Base-by-base conservation (phyloP, 2,329 filamentous ascomycete genomes). In the Fusarium dlaminii region DNA sequence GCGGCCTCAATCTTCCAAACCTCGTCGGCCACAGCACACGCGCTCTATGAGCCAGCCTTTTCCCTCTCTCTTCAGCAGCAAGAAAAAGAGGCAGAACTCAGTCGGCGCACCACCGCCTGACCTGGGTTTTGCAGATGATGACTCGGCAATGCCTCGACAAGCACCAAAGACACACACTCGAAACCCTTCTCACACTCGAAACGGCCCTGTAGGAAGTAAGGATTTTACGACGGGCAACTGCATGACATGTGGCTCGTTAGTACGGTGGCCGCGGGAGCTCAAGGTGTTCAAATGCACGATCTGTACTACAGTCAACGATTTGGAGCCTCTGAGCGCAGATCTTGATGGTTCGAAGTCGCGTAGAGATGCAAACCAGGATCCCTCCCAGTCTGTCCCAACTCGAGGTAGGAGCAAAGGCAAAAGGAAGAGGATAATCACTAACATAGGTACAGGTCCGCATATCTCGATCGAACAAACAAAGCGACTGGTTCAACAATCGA, bases 231-330 rank as follows among this genome's bases (percentile, higher is more conserved):
- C 90, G 37, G 93, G 94, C 29, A 91, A 90, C 76, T 98, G 95
- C 81, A 95, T 96, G 89, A 95, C 94, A 39, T 98, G 95, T 81
- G 93, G 92, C 77, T 93, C 92, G 62, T 89, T 91, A 63, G 92
- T 97, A 73, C 89, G 92, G 64, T 97, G 94, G 92, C 94, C 94
- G 5, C 89, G 88, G 70, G 89, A 92, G 60, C 83, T 95, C 70
- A 89, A 89, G 40, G 89, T 92, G 42, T 97, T 96, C 82, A 89
- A 94, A 76, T 98, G 95, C 81, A 93, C 93, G 46, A 92, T 94
- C 62, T 98, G 95, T 81, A 85, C 93, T 77, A 96, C 93, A 24
- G 91, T 98, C 79, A 97, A 97, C 80, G 94, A 97, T 80, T 82
- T 97, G 59, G 80, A 79, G 37, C 78, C 80, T 18, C 66, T 71